These are phyloP conservation scores for Desmodesmus armatus DNA, from an alignment of 139 green algal species.

Conservation along the genomic window DNA sequence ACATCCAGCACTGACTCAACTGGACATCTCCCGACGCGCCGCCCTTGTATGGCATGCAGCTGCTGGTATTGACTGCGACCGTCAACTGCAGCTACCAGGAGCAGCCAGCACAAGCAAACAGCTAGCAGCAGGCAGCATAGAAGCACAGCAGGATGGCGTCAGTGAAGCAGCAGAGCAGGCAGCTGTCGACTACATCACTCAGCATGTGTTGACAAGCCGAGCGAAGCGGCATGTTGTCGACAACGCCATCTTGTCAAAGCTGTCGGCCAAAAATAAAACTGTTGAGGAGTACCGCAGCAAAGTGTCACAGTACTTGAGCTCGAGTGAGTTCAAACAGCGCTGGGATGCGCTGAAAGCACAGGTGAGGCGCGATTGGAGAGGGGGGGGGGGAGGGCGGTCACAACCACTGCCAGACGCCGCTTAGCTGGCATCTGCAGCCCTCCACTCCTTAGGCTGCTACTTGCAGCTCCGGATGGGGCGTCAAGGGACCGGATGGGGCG, in stretches of 20 bases:
- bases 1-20: no score
- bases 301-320: constrained; percentile 4
- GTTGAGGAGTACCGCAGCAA: constrained; percentile 28
- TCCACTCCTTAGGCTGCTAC: no score
- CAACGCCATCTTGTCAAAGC: background rate
- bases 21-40: no score
- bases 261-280: constrained; percentile 12
- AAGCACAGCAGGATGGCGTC: constrained; percentile 18
- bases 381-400: no score
- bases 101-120: no score
- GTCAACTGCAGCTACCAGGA: no score
- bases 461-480: no score
- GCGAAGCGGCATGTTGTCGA: background rate
- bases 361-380: no score
- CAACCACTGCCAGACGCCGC: background rate
- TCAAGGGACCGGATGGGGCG: background rate
- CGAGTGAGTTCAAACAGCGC: constrained; percentile 31
- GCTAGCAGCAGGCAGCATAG: background rate
- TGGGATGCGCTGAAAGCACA: constrained; percentile 31
- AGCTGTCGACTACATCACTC: constrained; percentile 8
- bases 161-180: background rate
- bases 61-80: no score
- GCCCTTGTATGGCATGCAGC: no score
- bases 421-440: background rate
- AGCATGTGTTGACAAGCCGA: background rate